These are phyloP conservation scores for Uncinocarpus reesii DNA, from an alignment of 2,329 filamentous ascomycete genomes.

Conservation along the genomic window DNA sequence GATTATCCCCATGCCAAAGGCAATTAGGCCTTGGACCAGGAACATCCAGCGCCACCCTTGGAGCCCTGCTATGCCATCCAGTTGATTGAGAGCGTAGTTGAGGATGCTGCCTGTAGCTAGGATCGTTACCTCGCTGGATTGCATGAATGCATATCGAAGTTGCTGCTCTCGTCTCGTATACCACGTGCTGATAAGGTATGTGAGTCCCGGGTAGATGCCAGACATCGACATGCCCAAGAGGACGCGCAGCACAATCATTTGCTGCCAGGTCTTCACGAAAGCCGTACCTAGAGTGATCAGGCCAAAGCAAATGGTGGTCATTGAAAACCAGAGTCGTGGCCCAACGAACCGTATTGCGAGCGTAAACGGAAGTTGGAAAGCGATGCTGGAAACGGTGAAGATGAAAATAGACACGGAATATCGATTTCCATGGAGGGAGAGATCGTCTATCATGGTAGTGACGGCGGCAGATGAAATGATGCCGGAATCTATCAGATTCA, in stretches of 20 bases:
- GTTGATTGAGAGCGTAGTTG: constrained; percentile 58
- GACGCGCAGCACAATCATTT: constrained; percentile 59
- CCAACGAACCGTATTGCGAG: constrained; percentile 56
- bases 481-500: constrained; percentile 59
- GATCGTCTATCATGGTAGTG: constrained; percentile 55
- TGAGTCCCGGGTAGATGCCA: constrained; percentile 38
- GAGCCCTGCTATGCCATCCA: constrained; percentile 47
- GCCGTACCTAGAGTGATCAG: constrained; percentile 58
- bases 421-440: constrained; percentile 53
- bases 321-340: constrained; percentile 52
- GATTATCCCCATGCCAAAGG: constrained; percentile 47
- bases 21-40: constrained; percentile 53
- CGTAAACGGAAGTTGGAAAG: constrained; percentile 59
- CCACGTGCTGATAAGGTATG: constrained; percentile 45
- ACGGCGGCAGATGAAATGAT: constrained; percentile 61
- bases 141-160: constrained; percentile 54
- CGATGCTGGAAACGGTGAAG: constrained; percentile 58
- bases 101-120: constrained; percentile 57
- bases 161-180: constrained; percentile 57
- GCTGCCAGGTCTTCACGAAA: constrained; percentile 55
- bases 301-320: constrained; percentile 52
- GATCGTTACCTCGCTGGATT: constrained; percentile 54
- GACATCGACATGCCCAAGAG: constrained; percentile 55
- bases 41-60: constrained; percentile 62
- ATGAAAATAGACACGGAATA: constrained; percentile 64